Evolutionary conservation across 1,139 yeast species (phyloP).

Genomic region (Taphrina betulina): DNA sequence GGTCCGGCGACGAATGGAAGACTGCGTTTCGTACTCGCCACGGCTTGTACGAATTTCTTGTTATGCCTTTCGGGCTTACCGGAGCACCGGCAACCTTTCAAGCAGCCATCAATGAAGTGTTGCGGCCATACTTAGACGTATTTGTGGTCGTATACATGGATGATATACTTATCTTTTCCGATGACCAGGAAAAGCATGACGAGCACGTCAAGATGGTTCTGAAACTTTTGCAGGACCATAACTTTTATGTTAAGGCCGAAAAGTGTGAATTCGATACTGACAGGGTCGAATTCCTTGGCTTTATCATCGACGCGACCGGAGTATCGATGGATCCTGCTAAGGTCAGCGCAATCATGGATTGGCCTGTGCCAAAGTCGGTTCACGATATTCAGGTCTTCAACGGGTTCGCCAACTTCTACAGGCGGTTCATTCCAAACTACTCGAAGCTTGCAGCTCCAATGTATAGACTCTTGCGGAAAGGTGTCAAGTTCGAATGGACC

Average conservation of each 20-base stretch:
- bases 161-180: slow-evolving; percentile 40
- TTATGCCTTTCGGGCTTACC: slow-evolving; percentile 37
- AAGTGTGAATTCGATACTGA: neutral
- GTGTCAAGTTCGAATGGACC: neutral
- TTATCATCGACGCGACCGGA: neutral
- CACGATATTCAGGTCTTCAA: slow-evolving; percentile 1
- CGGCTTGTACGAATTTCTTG: slow-evolving; percentile 32
- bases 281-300: neutral
- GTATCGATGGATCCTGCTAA: neutral
- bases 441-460: neutral
- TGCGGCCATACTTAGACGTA: slow-evolving; percentile 27
- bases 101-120: slow-evolving; percentile 35
- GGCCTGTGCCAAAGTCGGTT: neutral
- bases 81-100: slow-evolving; percentile 37
- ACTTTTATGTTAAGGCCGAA: slow-evolving; percentile 1
- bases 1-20: slow-evolving; percentile 42
- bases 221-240: neutral
- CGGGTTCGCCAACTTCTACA: neutral
- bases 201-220: slow-evolving; percentile 4
- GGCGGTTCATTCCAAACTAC: neutral
- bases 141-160: slow-evolving; percentile 41
- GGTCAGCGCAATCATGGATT: neutral
- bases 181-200: neutral
- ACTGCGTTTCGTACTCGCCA: slow-evolving; percentile 29
- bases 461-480: neutral